Base-by-base conservation (phyloP, 176 grass and related monocot genomes). In the Oryza nivara region DNA sequence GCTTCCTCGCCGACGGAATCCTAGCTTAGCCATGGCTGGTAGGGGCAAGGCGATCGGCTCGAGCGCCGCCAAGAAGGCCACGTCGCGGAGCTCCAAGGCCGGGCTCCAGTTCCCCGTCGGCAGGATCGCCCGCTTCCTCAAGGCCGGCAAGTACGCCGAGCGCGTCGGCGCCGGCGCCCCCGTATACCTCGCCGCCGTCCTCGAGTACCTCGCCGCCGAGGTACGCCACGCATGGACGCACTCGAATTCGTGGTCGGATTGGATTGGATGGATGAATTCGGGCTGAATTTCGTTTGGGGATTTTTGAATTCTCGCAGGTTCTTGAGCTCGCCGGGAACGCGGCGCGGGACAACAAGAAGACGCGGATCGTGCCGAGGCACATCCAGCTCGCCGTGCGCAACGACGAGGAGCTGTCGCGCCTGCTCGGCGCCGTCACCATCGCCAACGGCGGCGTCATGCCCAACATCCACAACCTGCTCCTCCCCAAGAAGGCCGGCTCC, bases 381-480 rank as follows among this genome's bases (percentile, higher is more conserved):
- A 99, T 99, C 81, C 97, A 99, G 72, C 85, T 99, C 4, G 96
- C 96, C 11, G 96, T 99, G 30, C 81, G 96, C 60, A 99, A 96
- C 77, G 96, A 99, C 80, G 96, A 99, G 79, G 96, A 99, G 86
- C 83, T 99, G 19, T 95, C 93, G 0, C 92, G 89, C 89, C 86
- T 99, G 49, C 96, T 96, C 8, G 96, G 96, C 19, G 90, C 90
- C 1, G 96, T 95, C 51, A 99, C 96, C 58, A 99, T 99, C 83
- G 96, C 96, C 2, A 99, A 89, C 41, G 96, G 96, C 0, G 96
- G 93, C 20, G 96, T 99, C 49, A 99, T 99, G 96, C 96, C 96
- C 23, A 99, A 96, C 93, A 99, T 99, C 89, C 96, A 99, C 88
- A 99, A 99, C 83, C 83, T 99, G 51, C 91, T 99, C n/a, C 91